Conservation (phyloP, 805 yeast species). For the Candida palmyrensis region DNA sequence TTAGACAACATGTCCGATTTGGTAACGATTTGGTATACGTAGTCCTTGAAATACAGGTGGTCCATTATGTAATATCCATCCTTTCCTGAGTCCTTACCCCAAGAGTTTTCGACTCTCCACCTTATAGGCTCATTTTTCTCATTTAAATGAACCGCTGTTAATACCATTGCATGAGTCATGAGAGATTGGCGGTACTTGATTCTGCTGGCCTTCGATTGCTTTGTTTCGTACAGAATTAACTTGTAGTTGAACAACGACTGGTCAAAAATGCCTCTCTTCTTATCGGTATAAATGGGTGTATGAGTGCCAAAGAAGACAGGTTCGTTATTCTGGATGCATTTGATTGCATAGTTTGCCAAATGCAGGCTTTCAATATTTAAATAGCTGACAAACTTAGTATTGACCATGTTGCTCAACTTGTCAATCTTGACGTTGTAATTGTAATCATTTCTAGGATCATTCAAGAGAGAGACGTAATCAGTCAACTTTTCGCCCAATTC, state of each 20-base stretch:
- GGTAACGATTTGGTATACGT: constrained; percentile 58
- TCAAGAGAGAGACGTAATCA: constrained; percentile 13
- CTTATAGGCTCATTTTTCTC: constrained; percentile 51
- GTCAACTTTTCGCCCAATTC: constrained; percentile 11
- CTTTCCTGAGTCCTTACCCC: constrained; percentile 66
- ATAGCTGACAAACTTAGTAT: constrained; percentile 13
- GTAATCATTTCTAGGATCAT: constrained; percentile 16
- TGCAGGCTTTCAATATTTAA: constrained; percentile 13
- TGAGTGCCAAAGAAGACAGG: constrained; percentile 18
- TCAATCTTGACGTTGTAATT: constrained; percentile 12
- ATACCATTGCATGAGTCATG: constrained; percentile 18
- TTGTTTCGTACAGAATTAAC: constrained; percentile 10
- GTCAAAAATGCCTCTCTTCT: constrained; percentile 17
- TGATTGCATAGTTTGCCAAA: constrained; percentile 12
- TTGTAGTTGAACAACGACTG: constrained; percentile 12
- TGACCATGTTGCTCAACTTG: constrained; percentile 14
- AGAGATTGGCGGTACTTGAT: constrained; percentile 14
- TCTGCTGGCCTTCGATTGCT: constrained; percentile 13
- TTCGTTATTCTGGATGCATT: constrained; percentile 10
- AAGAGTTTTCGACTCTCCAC: constrained; percentile 73
- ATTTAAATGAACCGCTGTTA: constrained; percentile 16
- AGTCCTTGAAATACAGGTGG: constrained; percentile 69
- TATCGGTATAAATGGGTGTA: constrained; percentile 16
- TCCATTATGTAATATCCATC: constrained; percentile 71
- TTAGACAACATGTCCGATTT: constrained; percentile 4